Evolutionary conservation across 2,329 filamentous ascomycete genomes (phyloP), one percentile per base, ranked within the genome.

Genomic region (Dryadomyces quercivorus): DNA sequence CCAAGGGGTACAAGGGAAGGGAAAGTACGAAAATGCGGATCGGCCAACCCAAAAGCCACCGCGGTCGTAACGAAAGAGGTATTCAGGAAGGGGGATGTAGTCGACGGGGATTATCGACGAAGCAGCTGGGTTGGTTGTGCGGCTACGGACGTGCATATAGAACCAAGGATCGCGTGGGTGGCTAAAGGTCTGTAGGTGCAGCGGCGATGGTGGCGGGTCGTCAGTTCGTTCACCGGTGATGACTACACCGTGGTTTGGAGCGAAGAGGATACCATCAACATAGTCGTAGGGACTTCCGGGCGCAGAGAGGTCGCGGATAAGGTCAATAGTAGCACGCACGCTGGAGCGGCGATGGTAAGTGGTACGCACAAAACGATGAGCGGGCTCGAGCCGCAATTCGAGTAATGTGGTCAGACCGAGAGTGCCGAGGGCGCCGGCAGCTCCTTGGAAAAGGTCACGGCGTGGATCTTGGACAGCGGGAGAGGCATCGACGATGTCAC

Each of bases 41-140:
- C 71, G 69, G 46, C 82, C 84, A 42, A 86, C 83, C 85, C 85
- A 88, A 73, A 88, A 88, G 15, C 81, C 83, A 52, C 82, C 85
- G 47, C 85, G 78, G 67, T 88, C 85, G 70, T 88, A 88, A 51
- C 85, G 78, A 73, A 88, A 88, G 59, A 88, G 79, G 65, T 88
- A 88, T 64, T 88, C 84, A 43, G 80, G 77, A 4, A 88, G 69
- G 0, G 85, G 84, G 44, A 88, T 76, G 60, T 80, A 80, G 51
- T 86, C 81, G 53, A 64, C 66, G 9, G 36, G 10, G 20, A 48
- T 47, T 15, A 45, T n/a, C n/a, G 16, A 1, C 21, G 2, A 22
- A 46, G 22, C 8, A 16, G 40, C 44, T 60, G 60, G 61, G 15
- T 6, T 2, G 18, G 13, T 15, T 21, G 44, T 45, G 15, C 65